Evolutionary conservation across 2,329 filamentous ascomycete genomes (phyloP).

Genomic region (Aureobasidium leucospermi): DNA sequence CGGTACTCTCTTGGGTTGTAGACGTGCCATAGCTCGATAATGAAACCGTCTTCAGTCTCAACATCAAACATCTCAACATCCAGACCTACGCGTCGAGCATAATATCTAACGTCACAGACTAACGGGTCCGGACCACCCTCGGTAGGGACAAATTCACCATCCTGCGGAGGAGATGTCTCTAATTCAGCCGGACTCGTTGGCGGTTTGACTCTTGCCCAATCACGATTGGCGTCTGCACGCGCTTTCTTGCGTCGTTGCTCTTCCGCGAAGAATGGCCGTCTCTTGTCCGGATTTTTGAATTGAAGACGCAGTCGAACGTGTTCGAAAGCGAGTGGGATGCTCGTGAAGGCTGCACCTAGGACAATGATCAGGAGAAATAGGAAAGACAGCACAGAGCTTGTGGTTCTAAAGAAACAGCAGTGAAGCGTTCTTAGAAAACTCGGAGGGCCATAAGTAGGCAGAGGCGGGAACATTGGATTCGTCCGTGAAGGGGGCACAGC

Average conservation of each 20-base stretch:
- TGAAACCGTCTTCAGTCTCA: conserved; percentile 88
- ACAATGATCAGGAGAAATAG: conserved; percentile 71
- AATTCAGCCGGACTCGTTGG: conserved; percentile 3
- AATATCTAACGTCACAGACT: conserved; percentile 73
- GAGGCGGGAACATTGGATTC: conserved; percentile 74
- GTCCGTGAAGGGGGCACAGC: conserved; percentile 58
- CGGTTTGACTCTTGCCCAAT: conserved; percentile 45
- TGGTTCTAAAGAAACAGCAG: conserved; percentile 55
- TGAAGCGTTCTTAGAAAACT: conserved; percentile 58
- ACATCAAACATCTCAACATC: conserved; percentile 78
- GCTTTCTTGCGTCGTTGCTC: conserved; percentile 54
- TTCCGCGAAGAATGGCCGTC: conserved; percentile 65
- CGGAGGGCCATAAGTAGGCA: conserved; percentile 75
- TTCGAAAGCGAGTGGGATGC: conserved; percentile 47
- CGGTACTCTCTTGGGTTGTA: conserved; percentile 71
- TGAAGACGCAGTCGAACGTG: conserved; percentile 48
- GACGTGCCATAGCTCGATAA: conserved; percentile 82
- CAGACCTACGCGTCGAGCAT: conserved; percentile 78
- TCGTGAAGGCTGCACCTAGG: conserved; percentile 63
- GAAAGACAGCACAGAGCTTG: conserved; percentile 70
- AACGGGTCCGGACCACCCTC: conserved; percentile 77
- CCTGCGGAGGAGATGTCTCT: conserved; percentile 19
- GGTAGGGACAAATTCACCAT: conserved; percentile 60
- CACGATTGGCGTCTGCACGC: conserved; percentile 50
- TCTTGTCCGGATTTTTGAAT: conserved; percentile 52